Evolutionary conservation across 2,329 filamentous ascomycete genomes (phyloP).

Genomic region (Pseudovirgaria hyperparasitica): DNA sequence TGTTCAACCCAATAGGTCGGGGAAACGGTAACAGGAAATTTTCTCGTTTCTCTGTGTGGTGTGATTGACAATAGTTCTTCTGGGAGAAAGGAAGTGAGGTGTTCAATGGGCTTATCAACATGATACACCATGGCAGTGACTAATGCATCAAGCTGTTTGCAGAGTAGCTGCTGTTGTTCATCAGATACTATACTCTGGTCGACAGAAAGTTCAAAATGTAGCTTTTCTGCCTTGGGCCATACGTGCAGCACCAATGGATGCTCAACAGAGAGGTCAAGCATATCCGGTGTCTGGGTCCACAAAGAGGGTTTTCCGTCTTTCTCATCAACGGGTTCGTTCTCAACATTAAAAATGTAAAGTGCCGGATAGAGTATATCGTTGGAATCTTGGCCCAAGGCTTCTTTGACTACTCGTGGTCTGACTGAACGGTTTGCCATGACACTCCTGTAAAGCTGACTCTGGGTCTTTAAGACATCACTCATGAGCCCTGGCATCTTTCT

Average conservation of each 20-base stretch:
- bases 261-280: conserved; percentile 25
- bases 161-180: conserved; percentile 16
- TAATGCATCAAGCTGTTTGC: conserved; percentile 17
- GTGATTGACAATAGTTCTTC: conserved; percentile 45
- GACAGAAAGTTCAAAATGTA: conserved; percentile 15
- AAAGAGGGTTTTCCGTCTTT: conserved; percentile 4
- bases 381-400: conserved; percentile 13
- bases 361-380: conserved; percentile 19
- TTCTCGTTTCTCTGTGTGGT: conserved; percentile 40
- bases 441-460: conserved; percentile 13
- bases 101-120: conserved; percentile 13
- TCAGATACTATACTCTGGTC: conserved; percentile 13
- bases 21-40: conserved; percentile 44
- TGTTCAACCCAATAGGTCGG: conserved; percentile 64
- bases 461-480: conserved; percentile 13
- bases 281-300: conserved; percentile 18
- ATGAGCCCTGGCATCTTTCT: conserved; percentile 11
- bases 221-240: conserved; percentile 10
- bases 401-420: conserved; percentile 17
- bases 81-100: conserved; percentile 13
- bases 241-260: conserved; percentile 29
- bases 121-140: conserved; percentile 14
- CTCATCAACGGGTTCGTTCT: conserved; percentile 2
- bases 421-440: conserved; percentile 15
- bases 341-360: conserved; percentile 20